Conservation (phyloP, 257 asterid species). For the Penstemon barbatus region DNA sequence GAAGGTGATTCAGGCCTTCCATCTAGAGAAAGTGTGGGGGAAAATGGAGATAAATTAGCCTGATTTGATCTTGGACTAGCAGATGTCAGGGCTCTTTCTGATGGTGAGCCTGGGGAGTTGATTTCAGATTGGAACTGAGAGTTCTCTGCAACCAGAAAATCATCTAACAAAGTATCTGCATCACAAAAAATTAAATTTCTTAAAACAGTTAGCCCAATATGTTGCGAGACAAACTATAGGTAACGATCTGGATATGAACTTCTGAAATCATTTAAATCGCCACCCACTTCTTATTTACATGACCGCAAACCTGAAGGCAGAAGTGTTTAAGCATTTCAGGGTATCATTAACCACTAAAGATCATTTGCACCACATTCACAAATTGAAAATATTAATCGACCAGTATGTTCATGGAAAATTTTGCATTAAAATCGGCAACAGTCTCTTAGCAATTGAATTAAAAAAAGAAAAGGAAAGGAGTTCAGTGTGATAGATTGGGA, state of each 20-base stretch:
- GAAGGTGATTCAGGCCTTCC: constrained; percentile 58
- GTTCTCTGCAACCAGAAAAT: constrained; percentile 88
- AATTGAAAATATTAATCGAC: constrained; percentile 10
- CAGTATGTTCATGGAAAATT: neutral
- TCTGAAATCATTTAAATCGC: neutral
- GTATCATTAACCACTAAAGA: neutral
- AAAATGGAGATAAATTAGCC: constrained; percentile 40
- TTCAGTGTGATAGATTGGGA: neutral
- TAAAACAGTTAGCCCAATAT: constrained; percentile 8
- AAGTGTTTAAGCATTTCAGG: constrained; percentile 11
- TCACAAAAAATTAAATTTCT: constrained; percentile 6
- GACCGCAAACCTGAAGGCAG: neutral
- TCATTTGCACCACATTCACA: constrained; percentile 24
- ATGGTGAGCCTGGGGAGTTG: constrained; percentile 46
- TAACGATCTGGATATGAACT: constrained; percentile 6
- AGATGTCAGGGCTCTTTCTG: constrained; percentile 49
- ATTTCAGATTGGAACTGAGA: constrained; percentile 40
- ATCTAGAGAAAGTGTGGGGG: constrained; percentile 43
- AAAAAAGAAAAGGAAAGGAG: neutral
- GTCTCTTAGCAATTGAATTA: neutral
- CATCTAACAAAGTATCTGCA: constrained; percentile 81
- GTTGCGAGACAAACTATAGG: constrained; percentile 11
- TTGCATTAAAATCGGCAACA: neutral
- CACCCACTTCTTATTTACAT: constrained; percentile 1
- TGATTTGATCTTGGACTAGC: constrained; percentile 56